A percentile compares a stretch with the other conserved stretches of the same genome.
phyloP scores from a whole-genome alignment of 2,329 filamentous ascomycete species.

The Esteya vermicola region DNA sequence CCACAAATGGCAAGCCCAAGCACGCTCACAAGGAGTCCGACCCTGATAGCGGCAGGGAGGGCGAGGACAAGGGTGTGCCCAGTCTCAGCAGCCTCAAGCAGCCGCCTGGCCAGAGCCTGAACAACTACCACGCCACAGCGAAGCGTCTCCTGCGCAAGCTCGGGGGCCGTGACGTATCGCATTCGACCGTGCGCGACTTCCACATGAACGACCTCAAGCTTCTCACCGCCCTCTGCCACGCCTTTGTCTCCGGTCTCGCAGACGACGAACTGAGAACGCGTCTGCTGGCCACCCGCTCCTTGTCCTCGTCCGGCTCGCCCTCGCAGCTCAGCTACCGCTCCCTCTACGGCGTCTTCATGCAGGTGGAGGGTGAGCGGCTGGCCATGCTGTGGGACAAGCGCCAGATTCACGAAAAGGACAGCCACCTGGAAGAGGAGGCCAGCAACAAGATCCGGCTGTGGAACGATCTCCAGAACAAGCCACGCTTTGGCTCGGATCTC shows the following conservation, averaged over 20 bases:
- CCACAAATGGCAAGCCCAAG: not conserved
- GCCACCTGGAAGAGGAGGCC: conserved; percentile 21
- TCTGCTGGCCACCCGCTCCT: conserved; percentile 31
- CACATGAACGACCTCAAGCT: conserved; percentile 28
- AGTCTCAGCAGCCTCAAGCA: conserved; percentile 23
- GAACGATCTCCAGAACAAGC: conserved; percentile 26
- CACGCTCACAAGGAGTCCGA: conserved; percentile 5
- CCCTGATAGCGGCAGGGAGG: conserved; percentile 3
- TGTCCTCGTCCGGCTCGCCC: conserved; percentile 20
- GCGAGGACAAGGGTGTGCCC: conserved; percentile 6
- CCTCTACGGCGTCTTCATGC: conserved; percentile 36
- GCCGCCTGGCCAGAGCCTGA: conserved; percentile 23
- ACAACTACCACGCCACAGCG: conserved; percentile 31
- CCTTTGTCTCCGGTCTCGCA: conserved; percentile 39
- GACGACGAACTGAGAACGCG: conserved; percentile 30
- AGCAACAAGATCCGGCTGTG: conserved; percentile 27
- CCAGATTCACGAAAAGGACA: conserved; percentile 20
- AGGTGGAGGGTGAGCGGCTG: conserved; percentile 42
- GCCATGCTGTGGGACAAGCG: conserved; percentile 30
- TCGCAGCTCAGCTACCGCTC: conserved; percentile 25
- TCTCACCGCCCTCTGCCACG: conserved; percentile 35
- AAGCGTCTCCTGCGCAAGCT: conserved; percentile 35
- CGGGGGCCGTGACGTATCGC: conserved; percentile 34
- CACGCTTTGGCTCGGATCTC: conserved; percentile 29
- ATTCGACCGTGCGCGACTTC: conserved; percentile 30